Evolutionary conservation across 768 basidiomycete species (phyloP).

Genomic region (Psilocybe azurescens): DNA sequence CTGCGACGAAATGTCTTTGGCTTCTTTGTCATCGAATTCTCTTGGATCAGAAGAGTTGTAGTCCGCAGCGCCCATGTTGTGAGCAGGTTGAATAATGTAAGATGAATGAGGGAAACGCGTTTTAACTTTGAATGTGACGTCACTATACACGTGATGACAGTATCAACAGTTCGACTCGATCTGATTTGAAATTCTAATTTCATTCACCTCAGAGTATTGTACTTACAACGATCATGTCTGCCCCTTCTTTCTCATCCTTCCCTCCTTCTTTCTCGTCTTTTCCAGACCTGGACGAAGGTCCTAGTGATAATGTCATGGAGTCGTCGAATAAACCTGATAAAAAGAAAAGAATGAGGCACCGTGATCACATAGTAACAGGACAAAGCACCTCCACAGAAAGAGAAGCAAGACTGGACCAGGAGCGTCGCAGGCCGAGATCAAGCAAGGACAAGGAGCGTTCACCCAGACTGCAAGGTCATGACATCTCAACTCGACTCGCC

Average conservation of each 20-base stretch:
- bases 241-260: slow-evolving; percentile 66
- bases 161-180: no score
- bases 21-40: neutral
- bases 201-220: no score
- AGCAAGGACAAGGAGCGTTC: slow-evolving; percentile 25
- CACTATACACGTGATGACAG: neutral
- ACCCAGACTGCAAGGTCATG: slow-evolving; percentile 3
- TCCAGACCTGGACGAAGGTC: slow-evolving; percentile 49
- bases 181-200: no score
- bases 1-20: slow-evolving; percentile 19
- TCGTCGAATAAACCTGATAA: slow-evolving; percentile 9
- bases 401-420: slow-evolving; percentile 29
- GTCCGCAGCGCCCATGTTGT: slow-evolving; percentile 14
- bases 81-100: neutral
- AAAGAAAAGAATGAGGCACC: slow-evolving; percentile 28
- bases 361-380: slow-evolving; percentile 17
- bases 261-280: slow-evolving; percentile 74
- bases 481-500: slow-evolving; percentile 30
- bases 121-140: neutral
- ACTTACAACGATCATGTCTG: slow-evolving; percentile 25
- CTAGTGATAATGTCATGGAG: slow-evolving; percentile 26
- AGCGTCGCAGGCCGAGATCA: slow-evolving; percentile 29
- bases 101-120: neutral
- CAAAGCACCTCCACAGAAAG: slow-evolving; percentile 27
- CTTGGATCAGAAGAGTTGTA: slow-evolving; percentile 7